A percentile compares a stretch with the other conserved stretches of the same genome.
Conservation (phyloP, 108 stramenopile species). For the Chaetoceros muelleri region DNA sequence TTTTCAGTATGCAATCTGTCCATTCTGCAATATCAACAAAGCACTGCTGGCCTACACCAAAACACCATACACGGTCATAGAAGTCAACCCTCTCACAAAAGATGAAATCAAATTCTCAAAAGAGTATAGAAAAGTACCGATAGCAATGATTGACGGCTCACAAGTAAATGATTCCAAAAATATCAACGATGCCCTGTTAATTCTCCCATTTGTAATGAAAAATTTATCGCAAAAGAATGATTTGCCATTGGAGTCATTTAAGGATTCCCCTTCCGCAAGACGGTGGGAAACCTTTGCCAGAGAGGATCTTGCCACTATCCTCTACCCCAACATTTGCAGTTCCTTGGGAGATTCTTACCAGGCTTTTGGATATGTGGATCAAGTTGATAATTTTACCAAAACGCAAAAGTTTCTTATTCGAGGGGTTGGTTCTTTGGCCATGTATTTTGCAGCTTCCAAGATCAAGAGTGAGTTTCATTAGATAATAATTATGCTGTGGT, state of each 20-base stretch:
- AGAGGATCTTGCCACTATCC: constrained; percentile 67
- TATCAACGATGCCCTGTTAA: constrained; percentile 36
- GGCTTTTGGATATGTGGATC: constrained; percentile 78
- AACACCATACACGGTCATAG: constrained; percentile 41
- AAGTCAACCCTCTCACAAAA: constrained; percentile 93
- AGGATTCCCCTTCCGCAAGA: constrained; percentile 27
- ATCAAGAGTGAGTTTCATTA: constrained; percentile 56
- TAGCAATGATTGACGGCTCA: constrained; percentile 42
- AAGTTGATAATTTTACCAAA: constrained; percentile 37
- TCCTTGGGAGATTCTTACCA: constrained; percentile 56
- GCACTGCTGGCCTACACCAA: constrained; percentile 52
- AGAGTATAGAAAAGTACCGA: constrained; percentile 84
- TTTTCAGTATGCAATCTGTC: constrained; percentile 89
- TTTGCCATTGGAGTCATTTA: constrained; percentile 36
- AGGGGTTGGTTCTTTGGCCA: constrained; percentile 64
- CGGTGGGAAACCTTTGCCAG: constrained; percentile 71
- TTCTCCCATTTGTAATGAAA: constrained; percentile 17
- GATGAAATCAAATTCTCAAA: constrained; percentile 58
- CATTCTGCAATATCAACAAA: constrained; percentile 85
- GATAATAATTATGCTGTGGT: no score
- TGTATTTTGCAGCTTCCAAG: constrained; percentile 84
- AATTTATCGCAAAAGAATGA: constrained; percentile 3
- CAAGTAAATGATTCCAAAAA: constrained; percentile 54
- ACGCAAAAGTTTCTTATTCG: constrained; percentile 53
- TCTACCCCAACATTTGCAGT: constrained; percentile 87